Percentiles rank a stretch among this genome's conserved stretches.
Evolutionary conservation across 257 asterid species (phyloP).

Genomic region (Striga asiatica): DNA sequence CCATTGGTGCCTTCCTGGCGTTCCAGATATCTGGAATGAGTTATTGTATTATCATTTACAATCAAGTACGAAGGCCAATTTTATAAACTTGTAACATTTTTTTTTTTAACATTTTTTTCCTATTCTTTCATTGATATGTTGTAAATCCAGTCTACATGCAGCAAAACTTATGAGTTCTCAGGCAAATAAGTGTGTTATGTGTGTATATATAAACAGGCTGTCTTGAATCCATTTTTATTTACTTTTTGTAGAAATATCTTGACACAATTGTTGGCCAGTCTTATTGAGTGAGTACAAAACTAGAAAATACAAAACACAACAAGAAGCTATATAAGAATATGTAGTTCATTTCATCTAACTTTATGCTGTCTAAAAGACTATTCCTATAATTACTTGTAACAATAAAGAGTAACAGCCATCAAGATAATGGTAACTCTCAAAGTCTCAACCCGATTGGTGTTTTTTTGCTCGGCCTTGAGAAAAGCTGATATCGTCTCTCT

Average conservation of each 20-base stretch:
- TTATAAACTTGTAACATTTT: background rate
- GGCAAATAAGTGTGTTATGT: too few species aligned
- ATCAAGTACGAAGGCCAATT: constrained; percentile 9
- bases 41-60: constrained; percentile 46
- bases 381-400: background rate
- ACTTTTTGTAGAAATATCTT: too few species aligned
- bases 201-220: too few species aligned
- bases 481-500: constrained; percentile 41
- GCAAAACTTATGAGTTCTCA: too few species aligned
- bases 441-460: constrained; percentile 72
- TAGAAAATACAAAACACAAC: too few species aligned
- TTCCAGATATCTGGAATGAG: constrained; percentile 86
- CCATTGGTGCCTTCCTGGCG: constrained; percentile 99
- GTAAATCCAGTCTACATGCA: background rate
- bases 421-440: background rate
- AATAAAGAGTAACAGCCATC: background rate
- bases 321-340: too few species aligned
- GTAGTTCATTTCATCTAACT: too few species aligned
- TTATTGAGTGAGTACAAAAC: too few species aligned
- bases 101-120: background rate
- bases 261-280: too few species aligned
- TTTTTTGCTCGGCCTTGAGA: constrained; percentile 76
- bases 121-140: background rate
- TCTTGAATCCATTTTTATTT: too few species aligned
- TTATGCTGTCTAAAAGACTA: background rate